Conservation (phyloP, 345 rosid genomes). For the Toxicodendron radicans region DNA sequence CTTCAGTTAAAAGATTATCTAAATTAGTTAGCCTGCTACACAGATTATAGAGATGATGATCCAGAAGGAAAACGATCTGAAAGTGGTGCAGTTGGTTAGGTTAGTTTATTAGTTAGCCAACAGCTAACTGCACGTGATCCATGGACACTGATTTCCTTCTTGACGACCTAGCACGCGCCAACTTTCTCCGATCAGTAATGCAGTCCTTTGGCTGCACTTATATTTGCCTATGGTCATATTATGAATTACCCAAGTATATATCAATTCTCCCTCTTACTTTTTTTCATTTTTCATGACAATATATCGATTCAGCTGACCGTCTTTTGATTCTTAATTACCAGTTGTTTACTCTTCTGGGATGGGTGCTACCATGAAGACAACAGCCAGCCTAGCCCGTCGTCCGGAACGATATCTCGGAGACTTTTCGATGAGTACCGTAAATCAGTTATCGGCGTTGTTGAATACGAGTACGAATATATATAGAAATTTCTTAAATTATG, state of each 20-base stretch:
- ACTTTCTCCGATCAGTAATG: slow-evolving; percentile 44
- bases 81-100: no score
- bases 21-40: no score
- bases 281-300: not conserved
- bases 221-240: slow-evolving; percentile 64
- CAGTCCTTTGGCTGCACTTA: slow-evolving; percentile 52
- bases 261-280: not conserved
- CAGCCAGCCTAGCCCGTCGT: slow-evolving; percentile 42
- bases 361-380: slow-evolving; percentile 50
- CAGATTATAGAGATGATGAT: no score
- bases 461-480: slow-evolving; percentile 30
- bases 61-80: no score
- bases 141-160: slow-evolving; percentile 61
- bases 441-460: slow-evolving; percentile 31
- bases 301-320: not conserved
- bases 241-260: slow-evolving; percentile 44
- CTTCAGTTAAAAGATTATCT: no score
- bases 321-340: slow-evolving; percentile 12
- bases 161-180: slow-evolving; percentile 39
- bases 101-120: not conserved
- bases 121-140: not conserved
- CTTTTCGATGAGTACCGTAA: slow-evolving; percentile 52
- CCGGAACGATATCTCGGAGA: slow-evolving; percentile 41
- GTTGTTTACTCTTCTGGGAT: slow-evolving; percentile 50
- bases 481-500: not conserved